A percentile compares a stretch with the other conserved stretches of the same genome.
These are phyloP conservation scores for Aspergillus ochraceus DNA, from an alignment of 2,329 filamentous ascomycete genomes.

Conservation along the genomic window DNA sequence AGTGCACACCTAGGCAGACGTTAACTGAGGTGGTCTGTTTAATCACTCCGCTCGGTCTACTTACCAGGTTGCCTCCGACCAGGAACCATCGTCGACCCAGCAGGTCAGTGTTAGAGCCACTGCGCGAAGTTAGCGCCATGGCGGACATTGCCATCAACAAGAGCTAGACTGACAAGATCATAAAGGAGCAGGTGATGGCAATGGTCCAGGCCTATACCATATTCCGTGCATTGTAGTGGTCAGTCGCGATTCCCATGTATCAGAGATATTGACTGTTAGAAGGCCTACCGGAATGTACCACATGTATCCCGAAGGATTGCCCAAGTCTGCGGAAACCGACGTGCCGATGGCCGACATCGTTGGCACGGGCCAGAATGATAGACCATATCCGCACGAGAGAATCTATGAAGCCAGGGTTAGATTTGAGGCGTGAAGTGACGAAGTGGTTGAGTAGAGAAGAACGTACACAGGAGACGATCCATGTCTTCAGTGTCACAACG, in stretches of 20 bases:
- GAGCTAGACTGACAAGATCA: not conserved
- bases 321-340: conserved; percentile 27
- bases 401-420: conserved; percentile 18
- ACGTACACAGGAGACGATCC: conserved; percentile 26
- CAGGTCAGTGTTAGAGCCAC: conserved; percentile 47
- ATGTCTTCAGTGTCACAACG: conserved; percentile 26
- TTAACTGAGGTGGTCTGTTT: not conserved
- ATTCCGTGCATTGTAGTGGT: not conserved
- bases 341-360: conserved; percentile 28
- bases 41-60: not conserved
- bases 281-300: conserved; percentile 30
- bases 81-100: conserved; percentile 51
- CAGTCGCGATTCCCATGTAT: not conserved
- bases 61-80: conserved; percentile 41
- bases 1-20: not conserved
- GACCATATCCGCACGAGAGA: conserved; percentile 34
- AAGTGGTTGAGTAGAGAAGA: not conserved
- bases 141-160: not conserved
- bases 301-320: conserved; percentile 26
- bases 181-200: not conserved
- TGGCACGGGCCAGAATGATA: conserved; percentile 35
- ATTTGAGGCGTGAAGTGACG: not conserved
- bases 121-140: conserved; percentile 16
- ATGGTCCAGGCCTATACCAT: not conserved
- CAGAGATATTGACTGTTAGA: conserved; percentile 1